phyloP scores from a whole-genome alignment of 2,329 filamentous ascomycete genomes.

The Colletotrichum sp. region DNA sequence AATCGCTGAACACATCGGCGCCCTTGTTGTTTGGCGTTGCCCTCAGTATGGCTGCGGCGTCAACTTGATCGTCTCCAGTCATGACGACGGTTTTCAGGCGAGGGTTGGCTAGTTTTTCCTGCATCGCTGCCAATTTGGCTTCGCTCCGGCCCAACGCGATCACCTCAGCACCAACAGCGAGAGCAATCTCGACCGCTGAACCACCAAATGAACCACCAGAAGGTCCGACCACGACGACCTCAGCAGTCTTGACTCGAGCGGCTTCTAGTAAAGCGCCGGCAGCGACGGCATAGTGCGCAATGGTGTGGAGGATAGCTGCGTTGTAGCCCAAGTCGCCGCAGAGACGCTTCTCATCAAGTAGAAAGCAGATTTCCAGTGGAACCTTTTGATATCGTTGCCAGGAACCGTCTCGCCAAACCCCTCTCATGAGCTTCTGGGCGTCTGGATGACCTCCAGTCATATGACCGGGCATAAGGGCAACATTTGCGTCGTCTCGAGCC shows the following conservation, averaged over 20 bases:
- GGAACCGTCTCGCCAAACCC: slow-evolving; percentile 34
- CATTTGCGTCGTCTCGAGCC: slow-evolving; percentile 34
- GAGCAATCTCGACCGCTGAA: slow-evolving; percentile 50
- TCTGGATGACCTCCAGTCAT: slow-evolving; percentile 27
- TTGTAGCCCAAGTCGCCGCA: slow-evolving; percentile 41
- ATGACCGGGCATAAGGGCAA: slow-evolving; percentile 32
- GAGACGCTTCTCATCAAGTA: slow-evolving; percentile 36
- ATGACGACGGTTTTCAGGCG: slow-evolving; percentile 42
- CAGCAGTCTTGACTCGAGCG: slow-evolving; percentile 47
- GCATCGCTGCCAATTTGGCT: slow-evolving; percentile 29
- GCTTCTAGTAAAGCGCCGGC: slow-evolving; percentile 48
- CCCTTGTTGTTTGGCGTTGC: slow-evolving; percentile 31
- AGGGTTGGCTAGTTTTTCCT: slow-evolving; percentile 27
- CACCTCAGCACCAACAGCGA: slow-evolving; percentile 56
- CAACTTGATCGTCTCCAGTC: slow-evolving; percentile 42
- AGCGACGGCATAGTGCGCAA: slow-evolving; percentile 42
- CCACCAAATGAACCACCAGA: slow-evolving; percentile 57
- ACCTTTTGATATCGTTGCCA: slow-evolving; percentile 33
- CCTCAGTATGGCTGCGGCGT: slow-evolving; percentile 35
- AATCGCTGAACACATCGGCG: slow-evolving; percentile 51
- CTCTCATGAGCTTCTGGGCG: slow-evolving; percentile 28
- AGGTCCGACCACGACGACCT: slow-evolving; percentile 54
- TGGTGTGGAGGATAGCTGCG: slow-evolving; percentile 41
- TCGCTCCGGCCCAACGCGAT: slow-evolving; percentile 55
- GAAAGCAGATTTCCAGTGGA: slow-evolving; percentile 37